Base-by-base conservation (phyloP, 75 land plant genomes). In the Chamaecyparis obtusa region DNA sequence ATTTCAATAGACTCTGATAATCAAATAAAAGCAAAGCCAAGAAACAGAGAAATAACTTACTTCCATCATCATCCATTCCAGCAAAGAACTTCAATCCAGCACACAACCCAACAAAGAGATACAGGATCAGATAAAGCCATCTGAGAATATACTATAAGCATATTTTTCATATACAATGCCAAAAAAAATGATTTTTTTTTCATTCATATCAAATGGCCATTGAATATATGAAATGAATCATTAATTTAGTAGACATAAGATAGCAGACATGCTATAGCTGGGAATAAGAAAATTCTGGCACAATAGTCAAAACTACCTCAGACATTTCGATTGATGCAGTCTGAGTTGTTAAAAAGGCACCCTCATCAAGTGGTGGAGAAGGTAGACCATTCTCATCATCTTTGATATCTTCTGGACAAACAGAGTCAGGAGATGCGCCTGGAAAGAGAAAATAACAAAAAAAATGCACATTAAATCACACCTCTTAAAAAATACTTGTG, bases 11-110 rank as follows among this genome's bases (percentile, higher is more conserved):
- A 46, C 5, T 27, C 24, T 17, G 6, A 24, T 43, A 41, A 43
- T 6, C 43, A 76, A 80, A 80, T 80, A 41, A 24, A 80, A 80
- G 83, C n/a, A 80, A 80, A 19, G 39, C 44, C 30, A 80, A 43
- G 48, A 80, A 80, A 80, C 11, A 43, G 39, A 43, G n/a, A 54
- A 54, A 36, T 9, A 54, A 93, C 95, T 94, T 88, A 94, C 95
- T 94, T 94, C 93, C 95, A 93, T 93, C 93, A 77, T 94, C 95
- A 89, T 94, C 94, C 94, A 94, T 94, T 71, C 93, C 94, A 88
- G 91, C 94, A 88, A 94, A 94, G 93, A 93, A 94, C 95, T 94
- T 37, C 39, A 39, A 5, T 46, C 55, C 49, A 69, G 86, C 30
- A 41, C 54, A 81, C 27, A 32, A 46, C 46, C 4, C 78, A 17